phyloP scores from a whole-genome alignment of 2,329 filamentous ascomycete genomes.

The Penicillium crustosum region DNA sequence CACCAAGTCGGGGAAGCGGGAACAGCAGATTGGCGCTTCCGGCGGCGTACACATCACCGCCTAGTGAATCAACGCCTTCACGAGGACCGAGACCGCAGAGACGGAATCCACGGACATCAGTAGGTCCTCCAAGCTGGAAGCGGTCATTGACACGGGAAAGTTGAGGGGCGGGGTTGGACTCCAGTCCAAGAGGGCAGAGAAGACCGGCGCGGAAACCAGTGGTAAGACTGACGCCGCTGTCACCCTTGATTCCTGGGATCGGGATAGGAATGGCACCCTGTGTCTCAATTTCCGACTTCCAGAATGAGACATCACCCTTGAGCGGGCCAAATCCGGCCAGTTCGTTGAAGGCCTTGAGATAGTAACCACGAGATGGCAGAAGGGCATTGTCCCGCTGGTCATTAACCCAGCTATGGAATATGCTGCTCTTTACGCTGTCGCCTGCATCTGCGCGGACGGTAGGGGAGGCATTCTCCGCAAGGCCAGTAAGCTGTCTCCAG shows the following conservation, averaged over 20 bases:
- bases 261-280: slow-evolving; percentile 73
- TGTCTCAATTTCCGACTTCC: slow-evolving; percentile 84
- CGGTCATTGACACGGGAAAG: slow-evolving; percentile 87
- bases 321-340: slow-evolving; percentile 84
- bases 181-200: slow-evolving; percentile 75
- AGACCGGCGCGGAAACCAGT: slow-evolving; percentile 78
- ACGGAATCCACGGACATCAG: slow-evolving; percentile 90
- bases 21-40: slow-evolving; percentile 82
- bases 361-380: slow-evolving; percentile 78
- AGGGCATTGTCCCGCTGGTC: slow-evolving; percentile 83
- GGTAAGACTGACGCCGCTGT: slow-evolving; percentile 78
- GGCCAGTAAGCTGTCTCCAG: slow-evolving; percentile 85
- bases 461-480: slow-evolving; percentile 73
- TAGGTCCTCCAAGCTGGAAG: slow-evolving; percentile 91
- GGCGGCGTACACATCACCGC: slow-evolving; percentile 88
- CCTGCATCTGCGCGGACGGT: slow-evolving; percentile 82
- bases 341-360: slow-evolving; percentile 74
- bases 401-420: slow-evolving; percentile 76
- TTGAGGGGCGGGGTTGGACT: slow-evolving; percentile 53
- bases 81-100: slow-evolving; percentile 84
- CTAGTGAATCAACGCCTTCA: slow-evolving; percentile 80
- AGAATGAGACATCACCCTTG: slow-evolving; percentile 88
- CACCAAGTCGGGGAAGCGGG: slow-evolving; percentile 77
- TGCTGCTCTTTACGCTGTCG: slow-evolving; percentile 83
- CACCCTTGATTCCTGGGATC: slow-evolving; percentile 65